A percentile compares a stretch with the other conserved stretches of the same genome.
Evolutionary conservation across 1,139 yeast species (phyloP).

Genomic region (Yamadazyma epiphylla): DNA sequence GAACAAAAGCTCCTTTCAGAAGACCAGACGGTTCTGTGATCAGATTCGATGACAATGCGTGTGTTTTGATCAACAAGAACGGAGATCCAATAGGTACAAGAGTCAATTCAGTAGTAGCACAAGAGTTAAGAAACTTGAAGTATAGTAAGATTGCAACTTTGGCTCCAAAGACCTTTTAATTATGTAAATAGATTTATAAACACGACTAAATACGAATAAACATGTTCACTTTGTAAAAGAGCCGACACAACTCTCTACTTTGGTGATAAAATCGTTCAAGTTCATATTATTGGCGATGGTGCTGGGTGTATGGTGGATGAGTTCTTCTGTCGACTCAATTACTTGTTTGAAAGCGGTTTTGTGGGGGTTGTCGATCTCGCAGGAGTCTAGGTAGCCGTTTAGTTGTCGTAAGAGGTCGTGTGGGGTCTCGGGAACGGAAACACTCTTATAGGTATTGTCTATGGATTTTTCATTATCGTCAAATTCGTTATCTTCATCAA

Average conservation of each 20-base stretch:
- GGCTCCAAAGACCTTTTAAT: conserved; percentile 80
- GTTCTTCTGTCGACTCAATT: conserved; percentile 12
- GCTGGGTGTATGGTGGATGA: conserved; percentile 16
- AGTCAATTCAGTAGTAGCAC: conserved; percentile 87
- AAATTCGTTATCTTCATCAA: too few relatives aligned
- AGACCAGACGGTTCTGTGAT: conserved; percentile 87
- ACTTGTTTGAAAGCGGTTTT: conserved; percentile 13
- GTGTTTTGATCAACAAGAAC: conserved; percentile 87
- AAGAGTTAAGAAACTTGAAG: conserved; percentile 81
- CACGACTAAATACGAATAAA: too few relatives aligned
- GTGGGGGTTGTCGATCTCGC: conserved; percentile 2
- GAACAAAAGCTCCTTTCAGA: conserved; percentile 82
- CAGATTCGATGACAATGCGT: conserved; percentile 93
- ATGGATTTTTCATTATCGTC: too few relatives aligned
- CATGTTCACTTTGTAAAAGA: conserved; percentile 13
- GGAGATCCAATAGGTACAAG: conserved; percentile 96
- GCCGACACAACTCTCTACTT: conserved; percentile 22
- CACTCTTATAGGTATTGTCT: background rate
- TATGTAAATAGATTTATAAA: background rate
- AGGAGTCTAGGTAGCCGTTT: conserved; percentile 10
- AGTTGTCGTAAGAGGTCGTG: conserved; percentile 9
- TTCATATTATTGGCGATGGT: conserved; percentile 13
- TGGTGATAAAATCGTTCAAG: conserved; percentile 18
- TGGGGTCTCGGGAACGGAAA: conserved; percentile 6
- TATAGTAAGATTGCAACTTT: conserved; percentile 84